Conservation (phyloP, 2,329 filamentous ascomycete genomes). For the Ilyonectria destructans region DNA sequence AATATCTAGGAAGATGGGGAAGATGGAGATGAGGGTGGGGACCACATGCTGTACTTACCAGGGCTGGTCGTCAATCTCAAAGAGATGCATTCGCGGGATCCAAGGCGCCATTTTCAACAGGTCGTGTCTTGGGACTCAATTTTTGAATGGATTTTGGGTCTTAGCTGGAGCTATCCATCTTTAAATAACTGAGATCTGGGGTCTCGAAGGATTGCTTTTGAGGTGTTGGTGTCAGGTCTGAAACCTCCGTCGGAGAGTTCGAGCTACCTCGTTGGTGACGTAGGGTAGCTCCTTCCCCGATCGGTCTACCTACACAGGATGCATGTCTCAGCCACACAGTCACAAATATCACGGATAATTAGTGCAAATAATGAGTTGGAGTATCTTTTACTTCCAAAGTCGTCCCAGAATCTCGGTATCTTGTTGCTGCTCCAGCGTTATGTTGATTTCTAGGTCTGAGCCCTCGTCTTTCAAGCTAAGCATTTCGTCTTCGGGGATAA, state of each 20-base stretch:
- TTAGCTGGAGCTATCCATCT: background rate
- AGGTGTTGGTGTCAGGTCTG: background rate
- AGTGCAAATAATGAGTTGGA: background rate
- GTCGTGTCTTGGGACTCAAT: background rate
- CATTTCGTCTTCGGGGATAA: background rate
- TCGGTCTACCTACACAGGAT: background rate
- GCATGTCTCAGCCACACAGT: background rate
- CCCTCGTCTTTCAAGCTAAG: background rate
- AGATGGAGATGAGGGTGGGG: conserved; percentile 1
- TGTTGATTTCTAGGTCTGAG: conserved; percentile 2
- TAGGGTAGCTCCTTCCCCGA: conserved; percentile 20
- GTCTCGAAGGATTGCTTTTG: no score
- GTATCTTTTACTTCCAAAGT: no score
- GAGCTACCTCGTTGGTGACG: background rate
- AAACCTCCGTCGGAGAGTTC: conserved; percentile 13
- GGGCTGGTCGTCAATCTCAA: conserved; percentile 78
- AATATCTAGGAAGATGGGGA: background rate
- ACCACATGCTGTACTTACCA: conserved; percentile 64
- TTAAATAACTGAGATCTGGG: no score
- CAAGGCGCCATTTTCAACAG: conserved; percentile 61
- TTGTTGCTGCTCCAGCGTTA: no score
- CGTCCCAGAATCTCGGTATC: no score
- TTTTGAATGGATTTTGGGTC: background rate
- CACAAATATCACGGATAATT: conserved; percentile 11
- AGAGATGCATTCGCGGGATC: conserved; percentile 74